Evolutionary conservation across 148 eudicot species (phyloP), one percentile per base, ranked within the genome.

Genomic region (Suaeda aralocaspica): DNA sequence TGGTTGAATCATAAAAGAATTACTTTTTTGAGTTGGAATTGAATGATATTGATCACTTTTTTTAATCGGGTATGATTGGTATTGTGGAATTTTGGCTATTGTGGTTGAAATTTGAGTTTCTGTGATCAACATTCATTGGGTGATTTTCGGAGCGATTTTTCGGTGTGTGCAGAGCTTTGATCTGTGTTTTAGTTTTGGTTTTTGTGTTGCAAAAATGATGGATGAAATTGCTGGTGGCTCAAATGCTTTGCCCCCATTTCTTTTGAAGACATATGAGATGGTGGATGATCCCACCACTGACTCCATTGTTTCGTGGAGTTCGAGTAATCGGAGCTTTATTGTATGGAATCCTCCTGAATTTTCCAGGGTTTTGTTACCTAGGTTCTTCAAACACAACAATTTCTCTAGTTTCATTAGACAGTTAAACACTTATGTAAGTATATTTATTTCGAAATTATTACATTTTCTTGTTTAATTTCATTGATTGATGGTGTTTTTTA

Each of bases 381-480:
- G 78, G 71, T 92, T 81, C 87, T 92, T 92, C 74, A 92, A 92
- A 81, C 97, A 92, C 82, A 92, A 79, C 79, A 89, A 92, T 72
- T 92, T 92, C 82, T 89, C 97, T 48, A 92, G 97, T 81, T 92
- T 92, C 70, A 87, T 92, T 76, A 83, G 97, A 78, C 97, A 92
- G 78, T 80, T 92, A 59, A 92, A 92, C 74, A 92, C 96, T 59
- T 92, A 92, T 78, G 97, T 92, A 82, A 89, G 95, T 64, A 48
- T 64, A 48, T 55, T 18, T 18, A 52, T 21, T 9, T 65, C 45
- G 14, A 50, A 42, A 14, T 24, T 10, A 46, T 46, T 1, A 18
- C 9, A 7, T 34, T 12, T 56, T 67, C 4, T 64, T 34, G 45
- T 2, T 22, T 55, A 42, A 12, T 67, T 9, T 60, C 24, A 19